Evolutionary conservation across 2,329 filamentous ascomycete genomes (phyloP).

Genomic region (Amylocarpus encephaloides): DNA sequence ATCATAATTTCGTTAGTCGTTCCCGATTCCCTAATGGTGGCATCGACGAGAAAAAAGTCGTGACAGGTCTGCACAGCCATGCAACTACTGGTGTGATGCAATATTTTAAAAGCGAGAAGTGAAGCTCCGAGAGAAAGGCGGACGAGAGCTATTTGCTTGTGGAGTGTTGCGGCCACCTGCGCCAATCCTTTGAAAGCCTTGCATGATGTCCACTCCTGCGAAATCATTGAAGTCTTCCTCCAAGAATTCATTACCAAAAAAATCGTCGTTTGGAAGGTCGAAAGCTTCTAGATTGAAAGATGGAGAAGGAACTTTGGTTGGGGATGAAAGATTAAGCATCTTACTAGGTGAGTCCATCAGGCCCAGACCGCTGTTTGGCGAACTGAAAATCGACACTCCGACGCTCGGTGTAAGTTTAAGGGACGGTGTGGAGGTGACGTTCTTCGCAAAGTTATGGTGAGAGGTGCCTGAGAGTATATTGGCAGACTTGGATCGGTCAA

Average conservation of each 20-base stretch:
- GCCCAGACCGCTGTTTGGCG: conserved; percentile 52
- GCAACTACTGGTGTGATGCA: too few relatives aligned
- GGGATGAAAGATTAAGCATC: conserved; percentile 32
- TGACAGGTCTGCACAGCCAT: too few relatives aligned
- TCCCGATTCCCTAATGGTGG: background rate
- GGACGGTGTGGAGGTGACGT: conserved; percentile 44
- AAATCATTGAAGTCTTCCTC: conserved; percentile 53
- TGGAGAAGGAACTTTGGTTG: conserved; percentile 21
- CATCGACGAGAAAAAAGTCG: conserved; percentile 8
- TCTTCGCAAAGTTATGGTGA: conserved; percentile 42
- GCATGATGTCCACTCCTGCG: conserved; percentile 62
- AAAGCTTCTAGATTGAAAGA: conserved; percentile 21
- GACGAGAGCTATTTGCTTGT: conserved; percentile 20
- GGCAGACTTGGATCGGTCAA: conserved; percentile 58
- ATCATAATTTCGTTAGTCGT: conserved; percentile 17
- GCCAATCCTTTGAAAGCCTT: conserved; percentile 72
- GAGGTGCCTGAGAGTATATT: conserved; percentile 54
- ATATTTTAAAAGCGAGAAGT: conserved; percentile 28
- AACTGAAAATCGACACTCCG: conserved; percentile 39
- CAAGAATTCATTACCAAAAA: conserved; percentile 49
- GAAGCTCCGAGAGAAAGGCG: conserved; percentile 28
- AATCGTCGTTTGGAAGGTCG: conserved; percentile 41
- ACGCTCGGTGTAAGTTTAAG: conserved; percentile 40
- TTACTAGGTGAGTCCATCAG: conserved; percentile 49
- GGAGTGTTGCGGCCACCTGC: conserved; percentile 35